Evolutionary conservation across 139 green algal species (phyloP).

Genomic region (Volvox reticuliferus): DNA sequence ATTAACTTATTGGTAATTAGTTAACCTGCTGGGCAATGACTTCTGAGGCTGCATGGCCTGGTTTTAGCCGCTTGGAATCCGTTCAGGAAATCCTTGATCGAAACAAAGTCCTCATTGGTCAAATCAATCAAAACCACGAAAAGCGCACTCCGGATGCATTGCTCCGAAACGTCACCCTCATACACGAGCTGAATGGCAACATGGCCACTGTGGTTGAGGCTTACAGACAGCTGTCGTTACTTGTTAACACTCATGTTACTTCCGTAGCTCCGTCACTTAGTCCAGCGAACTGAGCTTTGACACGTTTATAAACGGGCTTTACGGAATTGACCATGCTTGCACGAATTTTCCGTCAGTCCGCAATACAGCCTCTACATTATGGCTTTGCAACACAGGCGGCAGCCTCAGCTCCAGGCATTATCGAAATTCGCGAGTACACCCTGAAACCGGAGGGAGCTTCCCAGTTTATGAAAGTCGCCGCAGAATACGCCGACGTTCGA

Average conservation of each 20-base stretch:
- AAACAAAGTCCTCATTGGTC: conserved; percentile 66
- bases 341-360: neutral
- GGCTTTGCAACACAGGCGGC: neutral
- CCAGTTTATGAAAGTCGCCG: conserved; percentile 48
- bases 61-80: neutral
- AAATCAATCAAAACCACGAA: conserved; percentile 71
- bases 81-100: conserved; percentile 64
- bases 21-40: neutral
- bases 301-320: neutral
- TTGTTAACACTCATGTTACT: neutral
- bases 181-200: conserved; percentile 68
- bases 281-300: neutral
- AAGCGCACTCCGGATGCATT: conserved; percentile 53
- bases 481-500: conserved; percentile 54
- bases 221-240: conserved; percentile 42
- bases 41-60: conserved; percentile 3
- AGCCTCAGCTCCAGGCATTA: neutral
- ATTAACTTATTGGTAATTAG: no score
- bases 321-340: neutral
- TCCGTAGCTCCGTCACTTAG: neutral
- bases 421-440: conserved; percentile 69
- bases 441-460: conserved; percentile 55
- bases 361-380: neutral
- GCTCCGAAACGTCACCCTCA: conserved; percentile 61
- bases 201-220: conserved; percentile 57